Percentiles rank a stretch among this genome's conserved stretches.
Evolutionary conservation across 1,284 basidiomycete species (phyloP).

Genomic region (Trametes hirsuta): DNA sequence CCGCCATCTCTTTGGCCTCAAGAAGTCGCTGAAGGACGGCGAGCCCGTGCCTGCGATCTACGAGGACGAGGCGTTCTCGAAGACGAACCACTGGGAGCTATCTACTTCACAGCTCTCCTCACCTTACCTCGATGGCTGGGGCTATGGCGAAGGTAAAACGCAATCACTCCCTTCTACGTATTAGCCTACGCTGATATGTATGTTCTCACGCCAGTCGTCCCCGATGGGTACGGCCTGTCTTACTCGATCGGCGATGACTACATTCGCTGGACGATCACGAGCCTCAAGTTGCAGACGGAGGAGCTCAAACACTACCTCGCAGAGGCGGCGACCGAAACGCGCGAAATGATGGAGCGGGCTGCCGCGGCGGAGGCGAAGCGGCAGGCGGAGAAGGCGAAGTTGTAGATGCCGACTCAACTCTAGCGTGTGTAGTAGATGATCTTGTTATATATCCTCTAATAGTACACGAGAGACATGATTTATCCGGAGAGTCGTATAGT

Average conservation of each 20-base stretch:
- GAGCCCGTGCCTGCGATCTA: constrained; percentile 84
- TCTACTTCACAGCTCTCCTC: constrained; percentile 90
- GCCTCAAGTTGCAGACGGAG: constrained; percentile 67
- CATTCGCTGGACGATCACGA: constrained; percentile 94
- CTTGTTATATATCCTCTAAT: no score
- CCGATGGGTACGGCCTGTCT: constrained; percentile 92
- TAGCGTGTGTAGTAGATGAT: no score
- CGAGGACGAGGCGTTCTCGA: constrained; percentile 73
- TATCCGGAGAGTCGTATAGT: no score
- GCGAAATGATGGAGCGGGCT: constrained; percentile 75
- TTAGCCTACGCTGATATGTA: not conserved
- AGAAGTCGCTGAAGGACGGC: constrained; percentile 77
- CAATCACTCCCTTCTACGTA: constrained; percentile 5
- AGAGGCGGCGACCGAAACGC: constrained; percentile 80
- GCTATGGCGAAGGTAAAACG: constrained; percentile 87
- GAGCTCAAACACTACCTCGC: constrained; percentile 74
- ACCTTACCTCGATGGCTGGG: constrained; percentile 91
- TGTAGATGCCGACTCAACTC: constrained; percentile 20
- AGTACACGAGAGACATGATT: no score
- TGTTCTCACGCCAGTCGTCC: constrained; percentile 62
- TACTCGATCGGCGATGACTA: constrained; percentile 91
- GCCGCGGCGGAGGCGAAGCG: constrained; percentile 36
- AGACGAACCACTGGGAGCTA: constrained; percentile 89
- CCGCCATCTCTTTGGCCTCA: constrained; percentile 93
- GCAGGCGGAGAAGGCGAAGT: constrained; percentile 32